These are phyloP conservation scores for Hypoxylon subgilvum DNA, from an alignment of 495 filamentous ascomycete genomes.

Conservation along the genomic window DNA sequence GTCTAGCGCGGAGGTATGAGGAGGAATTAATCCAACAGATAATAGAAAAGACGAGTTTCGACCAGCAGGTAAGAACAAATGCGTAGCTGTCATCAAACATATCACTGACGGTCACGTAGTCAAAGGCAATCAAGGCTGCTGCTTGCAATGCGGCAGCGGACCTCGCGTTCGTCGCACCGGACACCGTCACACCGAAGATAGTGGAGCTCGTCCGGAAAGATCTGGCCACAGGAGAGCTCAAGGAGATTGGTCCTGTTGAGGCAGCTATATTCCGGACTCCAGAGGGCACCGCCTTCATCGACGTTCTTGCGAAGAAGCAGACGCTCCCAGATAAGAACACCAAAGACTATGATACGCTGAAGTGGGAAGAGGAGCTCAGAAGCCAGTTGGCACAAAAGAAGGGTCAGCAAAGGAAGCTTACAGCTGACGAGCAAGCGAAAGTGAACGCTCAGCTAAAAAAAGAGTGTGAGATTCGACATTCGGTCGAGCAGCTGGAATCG, in stretches of 20 bases:
- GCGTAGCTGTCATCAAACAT: slow-evolving; percentile 14
- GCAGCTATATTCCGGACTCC: slow-evolving; percentile 89
- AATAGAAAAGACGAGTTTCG: slow-evolving; percentile 51
- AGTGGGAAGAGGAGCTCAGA: slow-evolving; percentile 95
- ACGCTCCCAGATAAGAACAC: slow-evolving; percentile 75
- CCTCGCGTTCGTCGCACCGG: slow-evolving; percentile 90
- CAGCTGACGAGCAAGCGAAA: slow-evolving; percentile 82
- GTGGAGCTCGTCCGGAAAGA: slow-evolving; percentile 74
- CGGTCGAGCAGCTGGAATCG: slow-evolving; percentile 69
- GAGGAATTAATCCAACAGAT: slow-evolving; percentile 56
- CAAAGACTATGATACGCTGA: slow-evolving; percentile 92
- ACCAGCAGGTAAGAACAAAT: slow-evolving; percentile 59
- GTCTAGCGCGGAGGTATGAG: slow-evolving; percentile 65
- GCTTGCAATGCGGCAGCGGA: slow-evolving; percentile 84
- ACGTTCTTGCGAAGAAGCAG: slow-evolving; percentile 83
- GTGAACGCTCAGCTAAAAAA: slow-evolving; percentile 90
- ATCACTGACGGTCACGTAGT: slow-evolving; percentile 37
- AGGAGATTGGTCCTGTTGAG: slow-evolving; percentile 78
- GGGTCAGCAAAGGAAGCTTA: slow-evolving; percentile 88
- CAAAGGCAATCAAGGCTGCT: slow-evolving; percentile 63
- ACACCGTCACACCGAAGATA: slow-evolving; percentile 75
- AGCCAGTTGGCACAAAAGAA: slow-evolving; percentile 89
- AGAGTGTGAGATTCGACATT: slow-evolving; percentile 75
- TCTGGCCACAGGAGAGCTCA: slow-evolving; percentile 68
- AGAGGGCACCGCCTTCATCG: slow-evolving; percentile 84